Evolutionary conservation across 495 filamentous ascomycete genomes (phyloP).

Genomic region (Staphylotrichum longicolle): DNA sequence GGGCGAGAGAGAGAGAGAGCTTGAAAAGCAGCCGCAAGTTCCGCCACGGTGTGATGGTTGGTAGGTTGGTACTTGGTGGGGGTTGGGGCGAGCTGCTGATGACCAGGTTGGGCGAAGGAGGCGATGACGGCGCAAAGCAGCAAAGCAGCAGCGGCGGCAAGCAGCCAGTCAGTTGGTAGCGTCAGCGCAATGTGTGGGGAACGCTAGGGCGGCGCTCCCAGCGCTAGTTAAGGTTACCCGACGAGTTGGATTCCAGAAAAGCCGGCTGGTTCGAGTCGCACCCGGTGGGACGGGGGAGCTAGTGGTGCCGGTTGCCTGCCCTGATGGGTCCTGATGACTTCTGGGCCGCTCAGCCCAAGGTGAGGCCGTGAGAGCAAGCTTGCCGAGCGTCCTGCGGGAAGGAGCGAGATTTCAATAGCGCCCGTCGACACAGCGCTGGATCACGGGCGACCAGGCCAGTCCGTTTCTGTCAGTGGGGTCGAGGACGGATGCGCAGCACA

Average conservation of each 20-base stretch:
- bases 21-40: slow-evolving; percentile 1
- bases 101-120: slow-evolving; percentile 9
- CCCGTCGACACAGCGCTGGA: too few species aligned
- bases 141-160: not conserved
- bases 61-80: not conserved
- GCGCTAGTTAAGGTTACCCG: slow-evolving; percentile 28
- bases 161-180: slow-evolving; percentile 10
- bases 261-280: slow-evolving; percentile 19
- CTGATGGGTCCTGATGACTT: not conserved
- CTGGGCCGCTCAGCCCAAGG: not conserved
- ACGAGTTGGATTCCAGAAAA: slow-evolving; percentile 31
- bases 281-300: slow-evolving; percentile 13
- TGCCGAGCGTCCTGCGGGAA: too few species aligned
- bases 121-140: not conserved
- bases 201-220: slow-evolving; percentile 7
- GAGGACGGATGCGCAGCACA: too few species aligned
- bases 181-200: slow-evolving; percentile 32
- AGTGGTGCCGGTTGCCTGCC: slow-evolving; percentile 8
- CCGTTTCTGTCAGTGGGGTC: too few species aligned
- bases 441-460: too few species aligned
- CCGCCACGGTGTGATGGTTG: too few species aligned
- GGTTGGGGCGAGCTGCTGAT: not conserved
- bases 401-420: too few species aligned
- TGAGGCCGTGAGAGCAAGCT: not conserved
- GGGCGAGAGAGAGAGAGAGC: not conserved